phyloP scores from a whole-genome alignment of 2,329 filamentous ascomycete genomes.

The Aspergillus eucalypticola region DNA sequence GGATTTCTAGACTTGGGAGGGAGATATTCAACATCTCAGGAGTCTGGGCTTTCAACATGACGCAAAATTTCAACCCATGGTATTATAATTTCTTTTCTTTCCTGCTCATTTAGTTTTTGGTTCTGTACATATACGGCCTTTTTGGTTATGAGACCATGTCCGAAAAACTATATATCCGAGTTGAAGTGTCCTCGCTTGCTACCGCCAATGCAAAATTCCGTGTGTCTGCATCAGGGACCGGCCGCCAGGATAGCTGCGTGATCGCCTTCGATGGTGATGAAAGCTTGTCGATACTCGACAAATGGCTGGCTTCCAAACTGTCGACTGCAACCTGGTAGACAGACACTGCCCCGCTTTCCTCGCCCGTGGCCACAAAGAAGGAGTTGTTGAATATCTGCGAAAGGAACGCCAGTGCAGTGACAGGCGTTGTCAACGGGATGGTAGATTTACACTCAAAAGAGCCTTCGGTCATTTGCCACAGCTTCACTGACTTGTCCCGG shows the following conservation, averaged over 20 bases:
- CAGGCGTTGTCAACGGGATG: constrained; percentile 59
- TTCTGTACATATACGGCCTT: constrained; percentile 21
- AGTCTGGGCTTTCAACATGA: constrained; percentile 27
- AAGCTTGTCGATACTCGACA: constrained; percentile 34
- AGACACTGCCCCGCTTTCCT: constrained; percentile 50
- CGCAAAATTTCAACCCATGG: constrained; percentile 7
- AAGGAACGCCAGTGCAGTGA: constrained; percentile 72
- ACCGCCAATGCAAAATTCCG: constrained; percentile 42
- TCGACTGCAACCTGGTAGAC: constrained; percentile 42
- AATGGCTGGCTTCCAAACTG: constrained; percentile 30
- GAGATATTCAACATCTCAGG: constrained; percentile 32
- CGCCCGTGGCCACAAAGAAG: constrained; percentile 47
- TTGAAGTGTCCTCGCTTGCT: constrained; percentile 48
- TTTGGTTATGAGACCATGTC: constrained; percentile 30
- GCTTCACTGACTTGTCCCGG: constrained; percentile 78
- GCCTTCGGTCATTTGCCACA: constrained; percentile 58
- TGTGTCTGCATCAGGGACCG: constrained; percentile 31
- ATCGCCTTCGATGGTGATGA: constrained; percentile 65
- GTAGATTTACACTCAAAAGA: constrained; percentile 56
- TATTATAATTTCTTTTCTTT: neutral
- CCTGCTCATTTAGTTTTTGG: neutral
- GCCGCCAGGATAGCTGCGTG: constrained; percentile 70
- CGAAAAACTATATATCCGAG: constrained; percentile 42
- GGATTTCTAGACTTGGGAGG: constrained; percentile 13
- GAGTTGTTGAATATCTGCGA: constrained; percentile 28